Conservation (phyloP, 1,139 yeast genomes). For the Candida freyschussii region DNA sequence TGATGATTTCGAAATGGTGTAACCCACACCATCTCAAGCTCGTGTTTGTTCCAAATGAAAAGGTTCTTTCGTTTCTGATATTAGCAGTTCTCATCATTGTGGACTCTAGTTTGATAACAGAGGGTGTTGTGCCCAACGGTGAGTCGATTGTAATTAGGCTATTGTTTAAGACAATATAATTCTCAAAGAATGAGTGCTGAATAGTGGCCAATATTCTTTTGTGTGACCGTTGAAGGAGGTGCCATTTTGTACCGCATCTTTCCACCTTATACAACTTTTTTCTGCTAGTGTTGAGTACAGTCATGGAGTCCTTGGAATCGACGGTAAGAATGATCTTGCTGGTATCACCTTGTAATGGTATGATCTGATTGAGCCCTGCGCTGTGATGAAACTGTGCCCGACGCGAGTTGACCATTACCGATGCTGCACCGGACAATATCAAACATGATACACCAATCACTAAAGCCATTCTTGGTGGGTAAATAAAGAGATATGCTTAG, state of each 20-base stretch:
- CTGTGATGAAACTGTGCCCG: conserved; percentile 3
- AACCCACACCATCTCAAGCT: conserved; percentile 21
- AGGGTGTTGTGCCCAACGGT: conserved; percentile 19
- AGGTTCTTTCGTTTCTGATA: conserved; percentile 11
- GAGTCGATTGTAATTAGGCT: conserved; percentile 5
- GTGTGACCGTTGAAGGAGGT: conserved; percentile 7
- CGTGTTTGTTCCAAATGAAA: conserved; percentile 16
- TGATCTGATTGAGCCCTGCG: conserved; percentile 9
- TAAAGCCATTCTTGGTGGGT: too few species aligned
- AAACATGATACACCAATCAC: too few species aligned
- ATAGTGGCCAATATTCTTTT: conserved; percentile 15
- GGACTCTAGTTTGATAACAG: conserved; percentile 14
- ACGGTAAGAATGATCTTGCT: conserved; percentile 11
- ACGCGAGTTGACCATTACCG: not conserved
- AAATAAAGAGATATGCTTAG: too few species aligned
- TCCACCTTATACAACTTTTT: conserved; percentile 13
- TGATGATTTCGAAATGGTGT: conserved; percentile 18
- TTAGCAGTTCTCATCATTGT: conserved; percentile 2
- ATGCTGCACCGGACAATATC: too few species aligned
- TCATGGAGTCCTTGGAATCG: conserved; percentile 7
- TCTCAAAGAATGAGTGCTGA: conserved; percentile 11
- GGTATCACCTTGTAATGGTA: conserved; percentile 11
- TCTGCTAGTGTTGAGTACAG: not conserved
- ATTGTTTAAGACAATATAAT: conserved; percentile 17
- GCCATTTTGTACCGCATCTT: conserved; percentile 14